phyloP scores from a whole-genome alignment of 257 asterid genomes.

The Nicotiana tomentosiformis region DNA sequence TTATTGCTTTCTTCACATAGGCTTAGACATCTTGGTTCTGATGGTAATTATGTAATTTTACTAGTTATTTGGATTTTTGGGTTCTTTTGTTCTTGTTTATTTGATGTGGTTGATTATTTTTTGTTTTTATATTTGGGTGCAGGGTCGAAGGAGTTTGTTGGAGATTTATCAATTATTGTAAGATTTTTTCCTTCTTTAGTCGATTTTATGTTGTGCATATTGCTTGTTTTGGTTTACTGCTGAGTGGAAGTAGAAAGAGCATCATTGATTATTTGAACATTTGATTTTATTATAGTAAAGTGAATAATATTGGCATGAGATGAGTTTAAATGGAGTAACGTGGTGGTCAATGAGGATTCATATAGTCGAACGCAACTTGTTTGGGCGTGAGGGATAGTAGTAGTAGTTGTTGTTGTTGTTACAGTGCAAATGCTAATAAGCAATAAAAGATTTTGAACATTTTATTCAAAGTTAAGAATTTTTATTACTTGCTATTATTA shows the following conservation, averaged over 20 bases:
- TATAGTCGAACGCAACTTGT: neutral
- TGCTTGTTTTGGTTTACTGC: neutral
- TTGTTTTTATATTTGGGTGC: constrained; percentile 28
- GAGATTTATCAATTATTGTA: constrained; percentile 57
- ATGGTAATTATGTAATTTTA: constrained; percentile 31
- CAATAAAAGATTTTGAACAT: too few species aligned
- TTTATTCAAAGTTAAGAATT: too few species aligned
- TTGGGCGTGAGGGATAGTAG: neutral
- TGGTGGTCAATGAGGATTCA: too few species aligned
- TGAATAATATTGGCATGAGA: too few species aligned
- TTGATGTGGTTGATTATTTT: constrained; percentile 7
- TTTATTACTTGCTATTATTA: too few species aligned
- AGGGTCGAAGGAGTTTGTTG: constrained; percentile 47
- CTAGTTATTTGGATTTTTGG: neutral
- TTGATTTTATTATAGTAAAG: too few species aligned
- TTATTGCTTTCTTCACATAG: constrained; percentile 48
- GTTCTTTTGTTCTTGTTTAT: neutral
- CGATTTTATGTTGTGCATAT: too few species aligned
- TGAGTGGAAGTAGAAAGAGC: neutral
- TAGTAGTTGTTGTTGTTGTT: neutral
- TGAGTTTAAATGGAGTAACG: too few species aligned
- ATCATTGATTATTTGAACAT: too few species aligned
- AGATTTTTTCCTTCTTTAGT: neutral
- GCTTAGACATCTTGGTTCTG: constrained; percentile 48
- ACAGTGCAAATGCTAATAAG: too few species aligned